phyloP scores from a whole-genome alignment of 495 filamentous ascomycete species.

The Penicillium bialowiezense region DNA sequence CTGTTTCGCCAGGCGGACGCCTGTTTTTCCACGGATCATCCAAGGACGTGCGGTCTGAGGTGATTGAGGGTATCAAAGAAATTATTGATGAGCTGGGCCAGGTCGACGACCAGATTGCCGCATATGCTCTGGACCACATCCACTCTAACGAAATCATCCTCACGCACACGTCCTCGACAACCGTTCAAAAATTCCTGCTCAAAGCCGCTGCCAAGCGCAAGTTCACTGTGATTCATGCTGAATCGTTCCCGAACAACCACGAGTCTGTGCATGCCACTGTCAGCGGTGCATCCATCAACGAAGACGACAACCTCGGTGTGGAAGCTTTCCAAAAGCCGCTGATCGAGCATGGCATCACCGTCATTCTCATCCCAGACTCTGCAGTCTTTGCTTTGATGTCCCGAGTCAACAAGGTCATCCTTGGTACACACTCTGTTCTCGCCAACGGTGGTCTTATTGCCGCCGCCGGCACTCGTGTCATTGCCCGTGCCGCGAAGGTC shows the following conservation, averaged over 20 bases:
- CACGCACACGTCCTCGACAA: slow-evolving; percentile 74
- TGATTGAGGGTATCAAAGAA: slow-evolving; percentile 83
- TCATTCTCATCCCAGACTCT: slow-evolving; percentile 78
- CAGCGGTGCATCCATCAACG: slow-evolving; percentile 44
- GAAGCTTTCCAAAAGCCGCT: slow-evolving; percentile 72
- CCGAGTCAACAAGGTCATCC: slow-evolving; percentile 87
- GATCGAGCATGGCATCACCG: slow-evolving; percentile 69
- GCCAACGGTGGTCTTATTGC: slow-evolving; percentile 83
- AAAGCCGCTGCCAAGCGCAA: slow-evolving; percentile 80
- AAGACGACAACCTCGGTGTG: slow-evolving; percentile 48
- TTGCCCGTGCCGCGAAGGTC: slow-evolving; percentile 77
- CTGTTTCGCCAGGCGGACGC: slow-evolving; percentile 40
- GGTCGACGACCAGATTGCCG: slow-evolving; percentile 85
- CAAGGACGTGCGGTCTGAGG: slow-evolving; percentile 77
- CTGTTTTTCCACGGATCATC: slow-evolving; percentile 29
- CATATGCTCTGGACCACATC: slow-evolving; percentile 82
- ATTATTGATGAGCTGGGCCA: slow-evolving; percentile 88
- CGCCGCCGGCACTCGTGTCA: slow-evolving; percentile 70
- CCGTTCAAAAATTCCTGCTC: slow-evolving; percentile 81
- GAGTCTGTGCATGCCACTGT: slow-evolving; percentile 57
- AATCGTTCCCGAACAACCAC: slow-evolving; percentile 68
- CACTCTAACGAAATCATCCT: slow-evolving; percentile 87
- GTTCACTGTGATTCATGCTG: slow-evolving; percentile 82
- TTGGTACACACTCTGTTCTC: slow-evolving; percentile 79
- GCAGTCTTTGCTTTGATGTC: slow-evolving; percentile 90